Conservation (phyloP, 1,284 basidiomycete genomes). For the Inonotus obliquus region DNA sequence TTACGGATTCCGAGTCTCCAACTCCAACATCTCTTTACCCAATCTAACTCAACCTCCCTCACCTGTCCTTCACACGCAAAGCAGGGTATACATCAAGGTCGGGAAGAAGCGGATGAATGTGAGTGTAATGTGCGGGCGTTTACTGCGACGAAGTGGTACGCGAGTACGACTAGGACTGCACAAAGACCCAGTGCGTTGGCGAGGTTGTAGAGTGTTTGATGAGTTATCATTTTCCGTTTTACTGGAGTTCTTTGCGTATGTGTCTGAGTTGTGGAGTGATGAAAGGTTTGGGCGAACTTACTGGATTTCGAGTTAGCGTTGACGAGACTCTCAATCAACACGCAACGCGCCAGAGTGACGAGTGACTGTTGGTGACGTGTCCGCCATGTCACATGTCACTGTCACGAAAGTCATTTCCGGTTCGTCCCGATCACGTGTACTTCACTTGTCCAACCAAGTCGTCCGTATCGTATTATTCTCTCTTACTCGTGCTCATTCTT, state of each 20-base stretch:
- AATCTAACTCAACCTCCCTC: too few species aligned
- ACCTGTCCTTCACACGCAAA: too few species aligned
- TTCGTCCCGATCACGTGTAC: conserved; percentile 1
- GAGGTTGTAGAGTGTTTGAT: conserved; percentile 75
- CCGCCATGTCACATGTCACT: neutral
- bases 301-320: too few species aligned
- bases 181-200: conserved; percentile 82
- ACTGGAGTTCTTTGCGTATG: too few species aligned
- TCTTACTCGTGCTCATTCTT: neutral
- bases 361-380: neutral
- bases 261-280: too few species aligned
- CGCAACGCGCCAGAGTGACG: neutral
- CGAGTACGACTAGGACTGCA: conserved; percentile 78
- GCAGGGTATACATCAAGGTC: neutral
- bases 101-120: neutral
- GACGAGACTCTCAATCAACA: too few species aligned
- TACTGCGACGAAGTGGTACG: conserved; percentile 85
- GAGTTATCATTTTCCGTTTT: conserved; percentile 57
- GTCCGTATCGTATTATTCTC: neutral
- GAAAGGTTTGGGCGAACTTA: neutral
- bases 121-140: conserved; percentile 43
- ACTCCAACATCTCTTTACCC: too few species aligned
- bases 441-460: neutral
- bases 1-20: too few species aligned
- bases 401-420: neutral